Conservation (phyloP, 768 basidiomycete species). For the Cystoderma amianthinum region DNA sequence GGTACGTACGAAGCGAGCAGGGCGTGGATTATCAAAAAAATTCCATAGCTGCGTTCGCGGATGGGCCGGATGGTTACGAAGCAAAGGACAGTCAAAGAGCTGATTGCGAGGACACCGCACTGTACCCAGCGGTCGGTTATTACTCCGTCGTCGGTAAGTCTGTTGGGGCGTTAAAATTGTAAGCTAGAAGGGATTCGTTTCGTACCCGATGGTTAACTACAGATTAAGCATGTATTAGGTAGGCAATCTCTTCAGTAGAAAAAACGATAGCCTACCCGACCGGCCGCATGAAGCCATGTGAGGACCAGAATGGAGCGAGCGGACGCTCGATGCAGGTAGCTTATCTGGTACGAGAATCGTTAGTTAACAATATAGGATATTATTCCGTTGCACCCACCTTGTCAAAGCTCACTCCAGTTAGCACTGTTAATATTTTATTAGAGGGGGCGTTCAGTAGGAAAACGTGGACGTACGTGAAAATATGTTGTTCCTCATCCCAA, state of each 20-base stretch:
- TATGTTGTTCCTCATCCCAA: conserved; percentile 58
- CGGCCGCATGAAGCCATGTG: conserved; percentile 40
- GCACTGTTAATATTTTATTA: conserved; percentile 20
- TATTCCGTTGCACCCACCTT: conserved; percentile 19
- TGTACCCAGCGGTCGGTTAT: conserved; percentile 20
- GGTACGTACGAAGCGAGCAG: conserved; percentile 25
- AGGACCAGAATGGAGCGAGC: conserved; percentile 40
- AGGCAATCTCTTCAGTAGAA: no score
- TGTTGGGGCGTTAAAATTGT: no score
- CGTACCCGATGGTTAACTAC: no score
- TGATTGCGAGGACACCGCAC: conserved; percentile 27
- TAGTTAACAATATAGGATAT: background rate
- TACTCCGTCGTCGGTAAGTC: conserved; percentile 12
- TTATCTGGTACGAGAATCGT: conserved; percentile 23
- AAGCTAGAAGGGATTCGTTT: no score
- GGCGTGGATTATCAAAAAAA: conserved; percentile 46
- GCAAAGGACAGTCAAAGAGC: conserved; percentile 32
- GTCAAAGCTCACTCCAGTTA: conserved; percentile 46
- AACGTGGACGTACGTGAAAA: conserved; percentile 20
- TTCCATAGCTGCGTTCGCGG: conserved; percentile 38
- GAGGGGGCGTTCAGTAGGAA: background rate
- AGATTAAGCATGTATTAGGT: no score
- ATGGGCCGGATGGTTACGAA: conserved; percentile 43
- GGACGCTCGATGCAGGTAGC: conserved; percentile 37
- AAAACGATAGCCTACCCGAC: conserved; percentile 25